Base-by-base conservation (phyloP, 768 basidiomycete genomes). In the Crucibulum laeve region DNA sequence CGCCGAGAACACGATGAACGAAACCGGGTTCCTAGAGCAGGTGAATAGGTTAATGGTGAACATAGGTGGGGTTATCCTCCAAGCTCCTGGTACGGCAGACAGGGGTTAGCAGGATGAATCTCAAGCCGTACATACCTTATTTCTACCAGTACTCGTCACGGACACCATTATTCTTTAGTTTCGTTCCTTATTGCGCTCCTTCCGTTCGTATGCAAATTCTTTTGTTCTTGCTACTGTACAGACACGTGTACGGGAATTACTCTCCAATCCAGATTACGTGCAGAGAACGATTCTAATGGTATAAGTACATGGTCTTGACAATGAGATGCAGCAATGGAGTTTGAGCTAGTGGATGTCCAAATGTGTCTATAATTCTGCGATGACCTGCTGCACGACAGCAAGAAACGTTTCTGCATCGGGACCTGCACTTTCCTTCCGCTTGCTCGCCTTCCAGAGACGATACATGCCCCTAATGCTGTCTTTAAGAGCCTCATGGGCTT, bases 391-490 rank as follows among this genome's bases (percentile, higher is more conserved):
- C 38, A 74, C 70, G 5, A 66, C 53, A 15, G 56, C 38, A 2
- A 74, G 49, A 50, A 77, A 77, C 38, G 62, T 25, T 22, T 64
- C 59, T 23, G 57, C 52, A 40, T 69, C 65, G 3, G 53, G 45
- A 3, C 51, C 54, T 4, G 34, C 44, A 23, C 48, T 33, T 10
- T 39, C 44, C 37, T 43, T 47, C 21, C 38, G 49, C 42, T 59
- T 64, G 22, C 69, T 62, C 7, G 69, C 53, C 54, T 63, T 76
- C 84, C 85, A 86, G 17, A 86, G 68, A 22, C 58, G 64, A 57
- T 77, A 84, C 30, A 87, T 56, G 1, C 79, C 75, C 46, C 65
- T 70, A 38, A 84, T 71, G 24, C 74, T 69, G 26, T 77, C 71
- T 30, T 64, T 69, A 36, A 86, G 60, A 15, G 75, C 70, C 21